A percentile compares a stretch with the other conserved stretches of the same genome.
Conservation (phyloP, 352 stramenopile species). For the Globisporangium sylvaticum region DNA sequence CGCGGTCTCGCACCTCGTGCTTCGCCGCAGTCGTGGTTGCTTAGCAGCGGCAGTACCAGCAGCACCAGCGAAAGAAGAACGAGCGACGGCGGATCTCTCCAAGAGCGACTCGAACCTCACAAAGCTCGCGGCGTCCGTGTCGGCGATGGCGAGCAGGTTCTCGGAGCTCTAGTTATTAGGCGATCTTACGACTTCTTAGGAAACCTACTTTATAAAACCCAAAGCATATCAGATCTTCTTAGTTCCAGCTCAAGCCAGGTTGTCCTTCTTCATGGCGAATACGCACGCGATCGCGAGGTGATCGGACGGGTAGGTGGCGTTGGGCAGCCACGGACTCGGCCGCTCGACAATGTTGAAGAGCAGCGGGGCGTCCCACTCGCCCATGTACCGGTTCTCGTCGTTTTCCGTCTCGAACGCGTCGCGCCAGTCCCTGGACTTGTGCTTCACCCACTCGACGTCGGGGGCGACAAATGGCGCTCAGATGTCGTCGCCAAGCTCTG, state of each 20-base stretch:
- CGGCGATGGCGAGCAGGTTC: conserved; percentile 15
- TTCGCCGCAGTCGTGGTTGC: conserved; percentile 12
- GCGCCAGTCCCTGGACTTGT: conserved; percentile 35
- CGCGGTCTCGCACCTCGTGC: conserved; percentile 16
- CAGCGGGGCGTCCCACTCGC: conserved; percentile 38
- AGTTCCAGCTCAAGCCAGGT: conserved; percentile 54
- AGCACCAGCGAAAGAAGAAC: not conserved
- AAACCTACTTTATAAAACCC: not conserved
- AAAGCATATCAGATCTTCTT: not conserved
- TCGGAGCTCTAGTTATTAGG: conserved; percentile 25
- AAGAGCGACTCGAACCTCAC: not conserved
- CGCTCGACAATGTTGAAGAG: conserved; percentile 36
- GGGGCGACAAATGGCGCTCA: conserved; percentile 14
- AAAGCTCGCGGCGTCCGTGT: conserved; percentile 2
- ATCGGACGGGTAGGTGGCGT: conserved; percentile 65
- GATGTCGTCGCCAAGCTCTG: conserved; percentile 37
- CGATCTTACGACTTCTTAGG: not conserved
- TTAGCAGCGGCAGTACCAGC: not conserved
- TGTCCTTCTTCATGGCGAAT: conserved; percentile 47
- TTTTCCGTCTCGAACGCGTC: conserved; percentile 16
- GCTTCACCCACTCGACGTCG: conserved; percentile 40
- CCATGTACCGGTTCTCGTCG: conserved; percentile 41
- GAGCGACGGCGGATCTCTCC: not conserved
- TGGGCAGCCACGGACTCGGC: conserved; percentile 52
- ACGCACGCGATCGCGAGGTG: conserved; percentile 70